phyloP scores from a whole-genome alignment of 371 early-diverging fungal species.

The Lichtheimia ramosa region DNA sequence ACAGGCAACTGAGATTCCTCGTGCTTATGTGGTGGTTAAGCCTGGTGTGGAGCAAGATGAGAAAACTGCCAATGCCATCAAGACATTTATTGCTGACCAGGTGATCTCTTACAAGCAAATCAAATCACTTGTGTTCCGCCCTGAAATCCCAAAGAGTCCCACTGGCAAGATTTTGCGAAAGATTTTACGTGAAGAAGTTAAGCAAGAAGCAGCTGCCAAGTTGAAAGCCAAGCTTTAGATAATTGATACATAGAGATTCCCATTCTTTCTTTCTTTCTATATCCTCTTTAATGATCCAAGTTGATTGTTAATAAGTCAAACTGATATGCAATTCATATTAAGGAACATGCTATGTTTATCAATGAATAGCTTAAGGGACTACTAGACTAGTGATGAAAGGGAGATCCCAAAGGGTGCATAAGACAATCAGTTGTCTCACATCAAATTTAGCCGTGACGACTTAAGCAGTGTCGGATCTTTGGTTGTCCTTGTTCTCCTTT shows the following conservation, averaged over 20 bases:
- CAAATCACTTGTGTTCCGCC: constrained; percentile 67
- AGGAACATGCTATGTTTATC: too few relatives aligned
- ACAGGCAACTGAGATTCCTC: constrained; percentile 70
- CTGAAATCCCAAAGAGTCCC: constrained; percentile 69
- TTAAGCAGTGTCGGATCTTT: too few relatives aligned
- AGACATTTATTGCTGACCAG: constrained; percentile 52
- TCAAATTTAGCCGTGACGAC: too few relatives aligned
- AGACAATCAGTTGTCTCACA: too few relatives aligned
- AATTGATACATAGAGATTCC: too few relatives aligned
- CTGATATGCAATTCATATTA: too few relatives aligned
- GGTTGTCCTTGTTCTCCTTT: not conserved
- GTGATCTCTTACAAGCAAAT: constrained; percentile 75
- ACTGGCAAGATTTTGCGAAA: constrained; percentile 78
- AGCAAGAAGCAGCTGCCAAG: constrained; percentile 3
- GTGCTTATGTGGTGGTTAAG: constrained; percentile 64
- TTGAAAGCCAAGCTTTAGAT: not conserved
- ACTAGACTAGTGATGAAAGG: too few relatives aligned
- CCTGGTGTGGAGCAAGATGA: constrained; percentile 24
- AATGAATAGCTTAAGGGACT: too few relatives aligned
- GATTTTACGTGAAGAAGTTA: constrained; percentile 12
- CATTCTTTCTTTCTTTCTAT: too few relatives aligned
- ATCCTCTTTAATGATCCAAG: too few relatives aligned
- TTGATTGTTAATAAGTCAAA: not conserved
- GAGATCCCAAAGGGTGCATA: too few relatives aligned
- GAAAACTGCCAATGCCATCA: constrained; percentile 43